Base-by-base conservation (phyloP, 140 eudicot species). In the Bidens hawaiensis region DNA sequence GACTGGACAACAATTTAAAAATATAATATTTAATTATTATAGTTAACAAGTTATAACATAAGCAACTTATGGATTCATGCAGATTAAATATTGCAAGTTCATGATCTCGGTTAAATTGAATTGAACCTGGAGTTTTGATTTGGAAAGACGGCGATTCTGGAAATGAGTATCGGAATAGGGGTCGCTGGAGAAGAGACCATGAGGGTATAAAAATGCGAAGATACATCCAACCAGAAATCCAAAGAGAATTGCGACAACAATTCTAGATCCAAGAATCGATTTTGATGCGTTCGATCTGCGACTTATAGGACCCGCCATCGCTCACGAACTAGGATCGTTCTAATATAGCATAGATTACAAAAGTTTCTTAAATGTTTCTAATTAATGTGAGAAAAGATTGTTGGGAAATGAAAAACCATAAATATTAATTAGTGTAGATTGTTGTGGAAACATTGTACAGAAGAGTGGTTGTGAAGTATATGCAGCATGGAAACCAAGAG, bases 151-250 rank as follows among this genome's bases (percentile, higher is more conserved):
- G 26, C 74, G 82, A 50, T n/a, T 62, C 2, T 45, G 70, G 25
- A 51, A 30, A 10, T 41, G 73, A 33, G 51, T 9, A n/a, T 61
- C 21, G 1, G 84, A 40, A 65, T 28, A 26, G 55, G 80, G 52
- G 50, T 34, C 13, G 52, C 57, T 41, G 38, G 70, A 60, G 71
- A 83, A 81, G 59, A 77, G 14, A 3, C 87, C 94, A 28, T 79
- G 61, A 19, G 94, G 94, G 42, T 68, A 76, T 24, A 82, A 64
- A 64, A 85, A 65, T 2, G 88, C 94, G 5, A 69, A 85, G 41
- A 76, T 14, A 21, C 82, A 77, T 9, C 89, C 94, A 15, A 80
- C 47, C 4, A 76, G 16, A 18, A 82, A 50, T 11, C 94, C 89
- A 43, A 85, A 53, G n/a, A 69, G 46, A 19, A 85, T 67, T 12